These are phyloP conservation scores for Trypanosoma brucei DNA, from an alignment of 208 protist genomes.

Conservation along the genomic window DNA sequence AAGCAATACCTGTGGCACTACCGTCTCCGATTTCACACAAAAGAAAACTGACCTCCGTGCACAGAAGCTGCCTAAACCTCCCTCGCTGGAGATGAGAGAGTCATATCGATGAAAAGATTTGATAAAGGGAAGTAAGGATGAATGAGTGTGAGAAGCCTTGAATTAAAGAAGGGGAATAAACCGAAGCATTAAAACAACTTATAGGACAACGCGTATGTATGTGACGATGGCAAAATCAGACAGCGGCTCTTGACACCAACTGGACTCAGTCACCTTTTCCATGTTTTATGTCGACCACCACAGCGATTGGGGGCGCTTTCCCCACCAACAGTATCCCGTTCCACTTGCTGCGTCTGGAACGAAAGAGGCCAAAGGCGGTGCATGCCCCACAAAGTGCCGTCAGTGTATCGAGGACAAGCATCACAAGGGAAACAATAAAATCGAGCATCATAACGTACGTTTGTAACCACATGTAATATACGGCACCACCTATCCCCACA, in stretches of 20 bases:
- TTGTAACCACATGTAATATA: conserved; percentile 84
- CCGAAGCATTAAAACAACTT: too few relatives aligned
- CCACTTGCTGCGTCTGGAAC: neutral
- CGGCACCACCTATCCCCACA: conserved; percentile 36
- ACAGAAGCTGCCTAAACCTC: too few relatives aligned
- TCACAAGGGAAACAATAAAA: conserved; percentile 53
- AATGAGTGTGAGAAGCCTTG: too few relatives aligned
- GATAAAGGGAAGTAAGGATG: too few relatives aligned
- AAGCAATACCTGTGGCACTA: neutral
- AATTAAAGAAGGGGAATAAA: too few relatives aligned
- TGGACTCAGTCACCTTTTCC: neutral
- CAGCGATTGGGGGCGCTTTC: neutral
- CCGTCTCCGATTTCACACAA: too few relatives aligned
- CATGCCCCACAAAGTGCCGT: conserved; percentile 33
- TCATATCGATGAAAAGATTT: too few relatives aligned
- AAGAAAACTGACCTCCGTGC: too few relatives aligned
- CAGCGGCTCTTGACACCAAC: too few relatives aligned
- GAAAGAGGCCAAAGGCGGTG: conserved; percentile 19
- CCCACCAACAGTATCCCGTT: conserved; percentile 5
- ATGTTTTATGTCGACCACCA: neutral
- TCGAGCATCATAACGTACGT: conserved; percentile 79
- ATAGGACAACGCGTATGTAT: too few relatives aligned
- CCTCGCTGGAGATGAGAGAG: too few relatives aligned
- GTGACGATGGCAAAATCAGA: too few relatives aligned
- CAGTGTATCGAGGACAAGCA: conserved; percentile 47